Conservation (phyloP, 306 rosid species). For the Medicago truncatula region DNA sequence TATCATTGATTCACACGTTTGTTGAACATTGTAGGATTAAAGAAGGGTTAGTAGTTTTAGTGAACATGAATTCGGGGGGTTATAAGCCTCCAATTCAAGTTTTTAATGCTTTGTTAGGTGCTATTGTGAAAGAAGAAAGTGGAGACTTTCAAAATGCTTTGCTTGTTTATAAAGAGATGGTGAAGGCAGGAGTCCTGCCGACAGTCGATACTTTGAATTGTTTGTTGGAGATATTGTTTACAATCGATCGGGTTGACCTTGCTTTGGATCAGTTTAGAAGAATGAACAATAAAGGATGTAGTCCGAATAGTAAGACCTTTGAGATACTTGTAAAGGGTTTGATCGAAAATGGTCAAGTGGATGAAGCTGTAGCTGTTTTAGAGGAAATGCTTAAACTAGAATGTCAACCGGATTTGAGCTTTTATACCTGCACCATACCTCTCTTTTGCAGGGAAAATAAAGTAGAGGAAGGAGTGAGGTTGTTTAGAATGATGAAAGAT, state of each 20-base stretch:
- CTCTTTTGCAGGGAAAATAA: conserved; percentile 73
- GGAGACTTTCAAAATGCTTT: conserved; percentile 62
- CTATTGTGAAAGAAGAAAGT: conserved; percentile 59
- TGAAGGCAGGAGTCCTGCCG: conserved; percentile 73
- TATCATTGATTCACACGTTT: conserved; percentile 55
- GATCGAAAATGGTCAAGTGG: conserved; percentile 52
- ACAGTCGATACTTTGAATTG: conserved; percentile 69
- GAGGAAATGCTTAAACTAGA: conserved; percentile 53
- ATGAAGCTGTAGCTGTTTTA: conserved; percentile 69
- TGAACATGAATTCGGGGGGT: conserved; percentile 60
- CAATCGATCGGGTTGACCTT: conserved; percentile 50
- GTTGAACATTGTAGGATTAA: conserved; percentile 54
- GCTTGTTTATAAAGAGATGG: conserved; percentile 90
- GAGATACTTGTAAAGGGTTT: conserved; percentile 69
- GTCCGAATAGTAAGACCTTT: conserved; percentile 71
- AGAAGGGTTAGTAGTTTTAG: conserved; percentile 69
- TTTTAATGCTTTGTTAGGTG: conserved; percentile 66
- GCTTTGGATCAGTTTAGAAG: conserved; percentile 88
- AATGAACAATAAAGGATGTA: conserved; percentile 76
- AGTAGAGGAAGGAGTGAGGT: conserved; percentile 58
- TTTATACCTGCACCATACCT: conserved; percentile 63
- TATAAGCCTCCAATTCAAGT: conserved; percentile 59
- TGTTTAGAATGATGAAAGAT: conserved; percentile 73
- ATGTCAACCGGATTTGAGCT: conserved; percentile 61
- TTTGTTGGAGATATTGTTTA: conserved; percentile 70